Evolutionary conservation across 331 rosid species (phyloP), one percentile per base, ranked within the genome.

Genomic region (Rosa hybrid): DNA sequence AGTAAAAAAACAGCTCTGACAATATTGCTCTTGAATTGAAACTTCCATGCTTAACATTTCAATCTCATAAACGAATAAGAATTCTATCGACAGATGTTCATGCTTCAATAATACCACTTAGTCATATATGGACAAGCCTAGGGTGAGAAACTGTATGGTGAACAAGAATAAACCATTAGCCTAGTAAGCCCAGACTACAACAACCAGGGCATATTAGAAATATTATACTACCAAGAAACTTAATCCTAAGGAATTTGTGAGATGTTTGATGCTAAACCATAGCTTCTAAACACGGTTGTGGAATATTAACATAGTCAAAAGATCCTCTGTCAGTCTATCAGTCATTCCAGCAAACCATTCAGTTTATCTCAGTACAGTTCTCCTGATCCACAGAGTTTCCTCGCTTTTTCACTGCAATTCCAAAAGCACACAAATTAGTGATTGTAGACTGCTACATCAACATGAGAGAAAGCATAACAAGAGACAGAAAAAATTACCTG

Each of bases 351-450:
- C 27, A 54, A 49, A 72, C 21, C 68, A 30, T 74, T 81, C 70
- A 80, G 51, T 8, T 86, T 34, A 77, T 84, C 53, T 75, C 72
- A 41, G 51, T 34, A 81, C 79, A 71, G 72, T 71, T 81, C 82
- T 84, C 80, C 69, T 80, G 83, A 86, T 68, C 86, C 71, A 30
- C 75, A 62, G 75, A 53, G 51, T 49, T 77, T 68, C 83, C 85
- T 39, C 69, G 56, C 14, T 45, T 81, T 86, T 93, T 91, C 44
- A 54, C 98, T 93, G 91, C 76, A 81, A 80, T 60, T 80, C 50
- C 45, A 82, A 71, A 53, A 77, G 46, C 30, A 63, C 45, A 25
- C 25, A 0, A 44, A 80, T 67, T 63, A 78, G 42, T 57, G 30
- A 77, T 3, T 70, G 7, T 48, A 46, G 65, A 77, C 51, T 62